Evolutionary conservation across 805 yeast genomes (phyloP).

Genomic region (Spathaspora hagerdaliae): DNA sequence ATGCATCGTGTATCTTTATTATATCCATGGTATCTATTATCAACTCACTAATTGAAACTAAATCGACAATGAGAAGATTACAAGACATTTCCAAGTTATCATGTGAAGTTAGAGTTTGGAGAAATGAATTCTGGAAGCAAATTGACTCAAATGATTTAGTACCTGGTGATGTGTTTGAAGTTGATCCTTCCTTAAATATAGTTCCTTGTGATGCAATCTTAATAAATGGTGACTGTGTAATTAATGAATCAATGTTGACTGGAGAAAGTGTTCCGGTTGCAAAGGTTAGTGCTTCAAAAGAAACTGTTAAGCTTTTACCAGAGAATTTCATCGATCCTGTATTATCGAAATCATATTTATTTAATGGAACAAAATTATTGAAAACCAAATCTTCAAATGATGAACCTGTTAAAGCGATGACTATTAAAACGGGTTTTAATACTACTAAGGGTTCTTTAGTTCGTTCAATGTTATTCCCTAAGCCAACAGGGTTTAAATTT

Average conservation of each 20-base stretch:
- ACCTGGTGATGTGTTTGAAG: constrained; percentile 94
- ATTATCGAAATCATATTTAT: constrained; percentile 73
- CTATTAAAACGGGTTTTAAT: constrained; percentile 83
- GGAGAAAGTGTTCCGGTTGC: constrained; percentile 98
- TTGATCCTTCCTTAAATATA: constrained; percentile 70
- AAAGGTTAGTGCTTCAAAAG: constrained; percentile 63
- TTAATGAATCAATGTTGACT: constrained; percentile 97
- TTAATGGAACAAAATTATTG: constrained; percentile 85
- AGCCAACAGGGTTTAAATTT: constrained; percentile 88
- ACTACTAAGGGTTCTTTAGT: constrained; percentile 94
- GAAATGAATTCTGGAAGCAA: constrained; percentile 92
- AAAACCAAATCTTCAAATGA: constrained; percentile 72
- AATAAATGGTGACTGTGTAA: constrained; percentile 87
- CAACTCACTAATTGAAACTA: constrained; percentile 85
- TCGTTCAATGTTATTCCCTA: constrained; percentile 95
- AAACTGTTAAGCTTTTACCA: constrained; percentile 52
- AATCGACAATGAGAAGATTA: constrained; percentile 64
- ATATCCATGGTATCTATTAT: constrained; percentile 78
- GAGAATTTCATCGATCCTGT: constrained; percentile 60
- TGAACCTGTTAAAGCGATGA: constrained; percentile 83
- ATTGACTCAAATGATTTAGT: constrained; percentile 73
- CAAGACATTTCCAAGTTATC: constrained; percentile 67
- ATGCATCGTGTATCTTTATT: constrained; percentile 86
- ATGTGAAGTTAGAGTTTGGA: constrained; percentile 84
- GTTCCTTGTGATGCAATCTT: constrained; percentile 90